Conservation (phyloP, 176 grass and related monocot genomes). For the Musa acuminata region DNA sequence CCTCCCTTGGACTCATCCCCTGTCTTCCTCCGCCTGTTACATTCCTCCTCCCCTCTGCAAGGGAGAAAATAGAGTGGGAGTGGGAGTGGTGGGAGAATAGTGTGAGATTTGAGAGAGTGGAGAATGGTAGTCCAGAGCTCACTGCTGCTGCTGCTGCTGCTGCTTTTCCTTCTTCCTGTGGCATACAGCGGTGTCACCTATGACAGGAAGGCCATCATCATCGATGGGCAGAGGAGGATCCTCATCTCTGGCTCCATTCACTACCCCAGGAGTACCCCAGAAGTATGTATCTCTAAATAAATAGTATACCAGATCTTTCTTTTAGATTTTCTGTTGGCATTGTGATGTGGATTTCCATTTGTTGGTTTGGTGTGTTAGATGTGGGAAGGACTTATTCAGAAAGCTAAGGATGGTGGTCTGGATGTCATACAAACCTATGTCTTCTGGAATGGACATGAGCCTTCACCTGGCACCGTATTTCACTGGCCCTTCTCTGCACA, state of each 20-base stretch:
- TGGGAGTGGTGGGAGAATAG: neutral
- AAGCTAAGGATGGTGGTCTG: constrained; percentile 95
- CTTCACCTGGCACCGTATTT: constrained; percentile 71
- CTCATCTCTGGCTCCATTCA: constrained; percentile 99
- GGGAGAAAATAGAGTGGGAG: neutral
- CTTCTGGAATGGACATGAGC: constrained; percentile 97
- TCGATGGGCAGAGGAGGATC: constrained; percentile 70
- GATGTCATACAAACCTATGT: constrained; percentile 98
- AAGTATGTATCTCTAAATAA: constrained; percentile 47
- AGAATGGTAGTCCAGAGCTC: constrained; percentile 6
- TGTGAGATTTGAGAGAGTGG: constrained; percentile 9
- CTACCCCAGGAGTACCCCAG: constrained; percentile 95
- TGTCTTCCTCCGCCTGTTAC: neutral
- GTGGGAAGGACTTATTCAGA: constrained; percentile 96
- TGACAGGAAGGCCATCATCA: constrained; percentile 76
- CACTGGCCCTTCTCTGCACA: neutral
- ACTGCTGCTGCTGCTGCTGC: constrained; percentile 9
- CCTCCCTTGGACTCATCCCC: neutral
- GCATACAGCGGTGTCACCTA: constrained; percentile 70
- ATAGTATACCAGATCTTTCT: neutral
- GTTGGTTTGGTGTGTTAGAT: constrained; percentile 48
- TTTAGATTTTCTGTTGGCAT: neutral
- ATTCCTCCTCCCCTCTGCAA: neutral
- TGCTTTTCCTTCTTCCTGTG: constrained; percentile 12
- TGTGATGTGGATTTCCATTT: neutral